Base-by-base conservation (phyloP, 2,329 filamentous ascomycete species). In the Diaporthe destruens region DNA sequence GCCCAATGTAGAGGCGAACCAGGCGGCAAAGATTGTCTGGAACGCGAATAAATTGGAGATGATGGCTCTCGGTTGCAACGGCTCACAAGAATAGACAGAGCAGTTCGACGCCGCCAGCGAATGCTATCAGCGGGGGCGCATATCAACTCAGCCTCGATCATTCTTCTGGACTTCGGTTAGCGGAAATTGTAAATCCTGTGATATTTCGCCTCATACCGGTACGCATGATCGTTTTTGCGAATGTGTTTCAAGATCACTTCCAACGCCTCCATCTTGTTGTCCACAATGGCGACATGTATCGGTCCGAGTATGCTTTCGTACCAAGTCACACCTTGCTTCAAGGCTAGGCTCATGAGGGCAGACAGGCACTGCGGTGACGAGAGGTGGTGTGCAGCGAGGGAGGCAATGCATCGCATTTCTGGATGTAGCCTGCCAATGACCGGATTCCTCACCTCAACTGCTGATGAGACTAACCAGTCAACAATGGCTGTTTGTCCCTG, bases 321-420 rank as follows among this genome's bases (percentile, higher is more conserved):
- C 54, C 54, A 56, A 16, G 20, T 23, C 32, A 16, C 11, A 14
- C n/a, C 8, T 6, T 56, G 54, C 0, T 2, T 23, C 3, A 56
- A 2, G 3, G 20, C 32, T 1, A 56, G 54, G 6, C 6, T 23
- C 32, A 56, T 23, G 11, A 56, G 5, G 7, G 20, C 20, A 1
- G 11, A 5, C 9, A 56, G 5, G 5, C 20, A 16, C 0, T 23
- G 0, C 16, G 20, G 2, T 4, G 54, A 36, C 1, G 11, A 0
- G 0, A 56, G 7, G 4, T 36, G 4, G 2, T 56, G 20, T 23
- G 11, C 23, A 2, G 1, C 8, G 6, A 56, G 20, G 3, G 54
- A 14, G 0, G 11, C 11, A 0, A 36, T 39, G 8, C 32, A 36
- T 14, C 54, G 1, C 32, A 56, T 3, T 2, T 32, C 36, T 2